Percentiles rank a stretch among this genome's conserved stretches.
Evolutionary conservation across 768 basidiomycete genomes (phyloP).

Genomic region (Chiua virens): DNA sequence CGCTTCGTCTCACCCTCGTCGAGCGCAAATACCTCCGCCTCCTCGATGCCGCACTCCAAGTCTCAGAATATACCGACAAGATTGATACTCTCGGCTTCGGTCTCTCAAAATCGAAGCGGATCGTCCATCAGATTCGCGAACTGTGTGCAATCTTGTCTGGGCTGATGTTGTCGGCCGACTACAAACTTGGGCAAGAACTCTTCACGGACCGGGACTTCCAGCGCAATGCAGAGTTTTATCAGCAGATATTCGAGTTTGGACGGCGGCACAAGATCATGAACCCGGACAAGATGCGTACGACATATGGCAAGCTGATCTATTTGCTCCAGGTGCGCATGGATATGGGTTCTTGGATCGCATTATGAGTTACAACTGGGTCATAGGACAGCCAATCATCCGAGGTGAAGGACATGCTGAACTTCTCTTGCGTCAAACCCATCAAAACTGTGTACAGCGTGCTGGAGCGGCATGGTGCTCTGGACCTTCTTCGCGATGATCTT

Average conservation of each 20-base stretch:
- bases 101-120: constrained; percentile 81
- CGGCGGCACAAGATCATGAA: constrained; percentile 90
- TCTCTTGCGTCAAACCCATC: constrained; percentile 77
- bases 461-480: constrained; percentile 62
- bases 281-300: constrained; percentile 88
- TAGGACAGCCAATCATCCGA: constrained; percentile 86
- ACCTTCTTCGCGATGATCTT: constrained; percentile 74
- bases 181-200: constrained; percentile 85
- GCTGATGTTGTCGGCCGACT: constrained; percentile 77
- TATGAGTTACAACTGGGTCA: not conserved
- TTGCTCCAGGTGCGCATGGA: constrained; percentile 62
- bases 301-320: constrained; percentile 85
- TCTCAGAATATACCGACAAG: constrained; percentile 89
- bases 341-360: not conserved
- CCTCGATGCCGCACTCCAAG: constrained; percentile 79
- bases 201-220: constrained; percentile 82
- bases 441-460: constrained; percentile 70
- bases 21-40: constrained; percentile 87
- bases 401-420: constrained; percentile 75
- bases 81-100: constrained; percentile 81
- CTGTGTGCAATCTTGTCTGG: constrained; percentile 88
- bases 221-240: constrained; percentile 77
- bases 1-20: constrained; percentile 66
- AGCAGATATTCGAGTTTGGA: constrained; percentile 78
- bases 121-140: constrained; percentile 84